Conservation (phyloP, 768 basidiomycete species). For the Boletus vinaceobasis region DNA sequence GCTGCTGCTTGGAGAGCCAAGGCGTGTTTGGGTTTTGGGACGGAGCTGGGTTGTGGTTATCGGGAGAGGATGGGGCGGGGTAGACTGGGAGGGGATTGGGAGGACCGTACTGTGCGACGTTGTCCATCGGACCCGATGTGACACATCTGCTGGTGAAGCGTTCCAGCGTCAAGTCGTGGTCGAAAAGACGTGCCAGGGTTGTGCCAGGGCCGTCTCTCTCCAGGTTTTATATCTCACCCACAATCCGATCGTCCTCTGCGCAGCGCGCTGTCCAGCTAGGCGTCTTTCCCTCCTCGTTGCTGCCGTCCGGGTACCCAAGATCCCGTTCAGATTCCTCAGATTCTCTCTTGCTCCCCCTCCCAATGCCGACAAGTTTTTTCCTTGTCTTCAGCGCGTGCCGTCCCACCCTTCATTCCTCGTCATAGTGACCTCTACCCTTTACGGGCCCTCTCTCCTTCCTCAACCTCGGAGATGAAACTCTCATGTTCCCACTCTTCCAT, state of each 20-base stretch:
- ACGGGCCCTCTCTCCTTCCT: conserved; percentile 19
- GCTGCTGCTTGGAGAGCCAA: conserved; percentile 21
- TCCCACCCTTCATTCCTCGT: conserved; percentile 10
- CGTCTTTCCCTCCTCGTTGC: conserved; percentile 20
- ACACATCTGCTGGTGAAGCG: conserved; percentile 30
- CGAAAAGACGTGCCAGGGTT: conserved; percentile 28
- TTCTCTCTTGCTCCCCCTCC: conserved; percentile 11
- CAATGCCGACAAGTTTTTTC: conserved; percentile 21
- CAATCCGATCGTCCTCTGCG: conserved; percentile 16
- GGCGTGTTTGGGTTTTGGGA: conserved; percentile 18
- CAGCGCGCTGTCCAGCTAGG: conserved; percentile 10
- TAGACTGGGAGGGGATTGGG: conserved; percentile 31
- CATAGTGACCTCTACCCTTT: conserved; percentile 25
- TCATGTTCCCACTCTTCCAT: conserved; percentile 27
- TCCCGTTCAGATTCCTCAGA: conserved; percentile 12
- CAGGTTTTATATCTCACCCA: conserved; percentile 30
- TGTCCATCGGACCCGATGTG: conserved; percentile 35
- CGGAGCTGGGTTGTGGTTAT: conserved; percentile 23
- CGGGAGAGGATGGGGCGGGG: conserved; percentile 27
- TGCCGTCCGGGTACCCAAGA: conserved; percentile 1
- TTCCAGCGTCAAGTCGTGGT: conserved; percentile 27
- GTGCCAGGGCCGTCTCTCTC: conserved; percentile 22
- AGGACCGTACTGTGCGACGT: conserved; percentile 32
- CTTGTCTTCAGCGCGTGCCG: conserved; percentile 17
- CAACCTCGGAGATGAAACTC: conserved; percentile 35